A percentile compares a stretch with the other conserved stretches of the same genome.
phyloP scores from a whole-genome alignment of 345 rosid genomes.

The Hibiscus syriacus region DNA sequence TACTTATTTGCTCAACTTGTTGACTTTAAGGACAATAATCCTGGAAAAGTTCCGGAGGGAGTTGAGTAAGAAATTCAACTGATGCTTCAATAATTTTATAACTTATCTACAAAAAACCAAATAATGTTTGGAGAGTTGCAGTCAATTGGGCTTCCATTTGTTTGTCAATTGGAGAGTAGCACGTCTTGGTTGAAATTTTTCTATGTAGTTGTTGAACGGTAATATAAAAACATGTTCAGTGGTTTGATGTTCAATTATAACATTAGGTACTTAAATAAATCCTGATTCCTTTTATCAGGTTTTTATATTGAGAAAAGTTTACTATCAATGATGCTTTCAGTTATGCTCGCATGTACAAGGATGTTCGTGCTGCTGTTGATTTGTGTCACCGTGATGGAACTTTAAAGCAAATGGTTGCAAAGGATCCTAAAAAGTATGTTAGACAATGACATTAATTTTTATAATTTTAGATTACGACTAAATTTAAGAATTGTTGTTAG shows the following conservation, averaged over 20 bases:
- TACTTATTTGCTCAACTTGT: slow-evolving; percentile 97
- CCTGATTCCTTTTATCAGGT: neutral
- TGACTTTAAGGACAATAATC: slow-evolving; percentile 74
- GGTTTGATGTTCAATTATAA: neutral
- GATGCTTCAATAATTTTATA: neutral
- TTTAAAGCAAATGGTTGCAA: slow-evolving; percentile 91
- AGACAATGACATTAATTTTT: slow-evolving; percentile 6
- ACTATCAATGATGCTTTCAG: slow-evolving; percentile 29
- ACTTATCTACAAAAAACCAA: neutral
- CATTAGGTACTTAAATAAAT: neutral
- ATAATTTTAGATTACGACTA: neutral
- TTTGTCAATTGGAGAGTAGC: neutral
- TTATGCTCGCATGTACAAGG: slow-evolving; percentile 77
- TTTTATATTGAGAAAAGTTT: neutral
- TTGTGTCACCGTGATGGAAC: slow-evolving; percentile 99
- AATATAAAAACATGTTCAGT: neutral
- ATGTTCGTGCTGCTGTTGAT: slow-evolving; percentile 95
- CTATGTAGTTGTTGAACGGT: neutral
- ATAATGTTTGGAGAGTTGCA: neutral
- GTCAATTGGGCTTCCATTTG: neutral
- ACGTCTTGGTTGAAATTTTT: neutral
- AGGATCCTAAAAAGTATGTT: slow-evolving; percentile 57
- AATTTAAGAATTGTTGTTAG: slow-evolving; percentile 5
- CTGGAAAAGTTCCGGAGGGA: slow-evolving; percentile 51
- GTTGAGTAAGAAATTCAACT: slow-evolving; percentile 49